phyloP scores from a whole-genome alignment of 2,329 filamentous ascomycete species.

The Sclerotinia nivalis region DNA sequence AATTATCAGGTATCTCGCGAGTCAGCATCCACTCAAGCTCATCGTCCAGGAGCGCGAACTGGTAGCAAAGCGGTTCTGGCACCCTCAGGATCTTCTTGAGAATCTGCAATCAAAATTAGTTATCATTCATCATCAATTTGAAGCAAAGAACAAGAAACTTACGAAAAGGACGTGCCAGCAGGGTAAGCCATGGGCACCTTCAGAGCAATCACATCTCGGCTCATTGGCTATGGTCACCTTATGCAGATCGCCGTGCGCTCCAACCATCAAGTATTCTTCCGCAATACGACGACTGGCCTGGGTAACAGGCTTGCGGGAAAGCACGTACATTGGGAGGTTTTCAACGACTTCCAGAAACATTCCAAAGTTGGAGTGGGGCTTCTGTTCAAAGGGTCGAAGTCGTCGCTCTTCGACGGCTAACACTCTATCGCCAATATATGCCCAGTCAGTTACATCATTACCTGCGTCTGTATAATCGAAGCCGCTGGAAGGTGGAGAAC shows the following conservation, averaged over 20 bases:
- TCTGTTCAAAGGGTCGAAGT: not conserved
- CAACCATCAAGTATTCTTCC: slow-evolving; percentile 48
- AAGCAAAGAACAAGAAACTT: slow-evolving; percentile 35
- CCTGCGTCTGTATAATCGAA: too few relatives aligned
- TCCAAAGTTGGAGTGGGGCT: not conserved
- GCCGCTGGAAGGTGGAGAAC: too few relatives aligned
- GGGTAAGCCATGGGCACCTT: slow-evolving; percentile 54
- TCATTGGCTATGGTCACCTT: slow-evolving; percentile 54
- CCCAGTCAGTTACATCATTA: not conserved
- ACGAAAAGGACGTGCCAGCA: slow-evolving; percentile 66
- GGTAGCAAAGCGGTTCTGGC: not conserved
- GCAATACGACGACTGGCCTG: too few relatives aligned
- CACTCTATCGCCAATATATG: not conserved
- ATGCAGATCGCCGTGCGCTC: slow-evolving; percentile 63
- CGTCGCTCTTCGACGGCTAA: not conserved
- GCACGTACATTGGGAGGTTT: not conserved
- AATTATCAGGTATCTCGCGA: not conserved
- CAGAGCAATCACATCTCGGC: slow-evolving; percentile 57
- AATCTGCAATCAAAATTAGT: not conserved
- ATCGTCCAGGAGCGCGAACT: not conserved
- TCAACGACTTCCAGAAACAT: not conserved
- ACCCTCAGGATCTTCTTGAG: not conserved
- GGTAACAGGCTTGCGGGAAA: not conserved
- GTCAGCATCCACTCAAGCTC: not conserved
- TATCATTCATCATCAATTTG: not conserved